These are phyloP conservation scores for Cenchrus americanus DNA, from an alignment of 176 grass and related monocot species.

Conservation along the genomic window DNA sequence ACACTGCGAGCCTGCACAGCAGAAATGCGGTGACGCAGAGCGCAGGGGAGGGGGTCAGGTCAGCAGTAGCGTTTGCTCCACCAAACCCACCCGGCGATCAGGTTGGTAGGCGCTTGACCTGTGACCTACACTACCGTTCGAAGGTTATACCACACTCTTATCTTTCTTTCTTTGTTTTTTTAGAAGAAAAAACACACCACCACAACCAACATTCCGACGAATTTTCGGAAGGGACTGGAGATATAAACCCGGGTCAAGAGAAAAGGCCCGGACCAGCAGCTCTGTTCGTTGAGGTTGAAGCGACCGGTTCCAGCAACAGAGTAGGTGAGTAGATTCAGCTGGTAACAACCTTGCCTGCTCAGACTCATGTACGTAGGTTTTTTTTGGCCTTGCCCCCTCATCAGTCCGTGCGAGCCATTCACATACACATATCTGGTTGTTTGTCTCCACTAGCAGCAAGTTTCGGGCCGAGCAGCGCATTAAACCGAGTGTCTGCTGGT, in stretches of 20 bases:
- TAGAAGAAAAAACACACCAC: not conserved
- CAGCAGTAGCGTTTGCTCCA: constrained; percentile 31
- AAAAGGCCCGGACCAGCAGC: not conserved
- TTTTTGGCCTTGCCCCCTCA: not conserved
- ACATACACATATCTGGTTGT: not conserved
- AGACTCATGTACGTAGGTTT: not conserved
- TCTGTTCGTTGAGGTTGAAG: not conserved
- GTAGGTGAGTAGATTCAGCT: constrained; percentile 10
- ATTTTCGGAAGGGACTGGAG: not conserved
- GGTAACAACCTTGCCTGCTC: not conserved
- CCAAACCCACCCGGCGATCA: constrained; percentile 33
- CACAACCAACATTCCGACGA: not conserved
- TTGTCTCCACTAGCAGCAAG: not conserved
- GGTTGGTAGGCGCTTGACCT: constrained; percentile 31
- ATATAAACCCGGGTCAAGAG: not conserved
- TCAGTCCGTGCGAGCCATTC: not conserved
- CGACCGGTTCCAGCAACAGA: not conserved
- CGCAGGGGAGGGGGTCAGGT: not conserved
- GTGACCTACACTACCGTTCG: not conserved
- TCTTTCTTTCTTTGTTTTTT: not conserved
- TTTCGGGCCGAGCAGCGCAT: not conserved
- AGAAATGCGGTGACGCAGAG: not conserved
- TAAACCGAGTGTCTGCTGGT: not conserved
- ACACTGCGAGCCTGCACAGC: constrained; percentile 21
- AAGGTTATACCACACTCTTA: not conserved